Percentiles rank a stretch among this genome's conserved stretches.
phyloP scores from a whole-genome alignment of 2,329 filamentous ascomycete species.

The Fusarium pilosicola region DNA sequence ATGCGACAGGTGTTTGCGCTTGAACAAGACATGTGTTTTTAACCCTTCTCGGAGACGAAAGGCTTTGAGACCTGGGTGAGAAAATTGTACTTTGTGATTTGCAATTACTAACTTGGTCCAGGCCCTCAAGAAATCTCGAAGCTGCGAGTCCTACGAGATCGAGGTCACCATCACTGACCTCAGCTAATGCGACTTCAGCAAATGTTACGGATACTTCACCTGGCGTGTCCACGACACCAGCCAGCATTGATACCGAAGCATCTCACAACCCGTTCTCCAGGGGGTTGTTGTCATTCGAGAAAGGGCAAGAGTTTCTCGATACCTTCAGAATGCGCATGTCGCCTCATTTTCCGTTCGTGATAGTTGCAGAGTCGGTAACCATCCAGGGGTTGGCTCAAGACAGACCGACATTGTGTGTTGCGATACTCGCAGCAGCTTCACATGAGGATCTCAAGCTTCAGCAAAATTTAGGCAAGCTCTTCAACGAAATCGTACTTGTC shows the following conservation, averaged over 20 bases:
- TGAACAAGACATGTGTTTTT: slow-evolving; percentile 48
- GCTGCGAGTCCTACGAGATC: slow-evolving; percentile 16
- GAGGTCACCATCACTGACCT: slow-evolving; percentile 26
- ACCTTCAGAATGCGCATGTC: slow-evolving; percentile 40
- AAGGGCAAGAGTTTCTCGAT: slow-evolving; percentile 42
- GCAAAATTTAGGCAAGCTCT: slow-evolving; percentile 39
- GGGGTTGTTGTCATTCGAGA: slow-evolving; percentile 36
- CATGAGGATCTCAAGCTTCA: slow-evolving; percentile 39
- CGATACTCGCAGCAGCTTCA: slow-evolving; percentile 43
- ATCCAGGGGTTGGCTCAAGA: slow-evolving; percentile 35
- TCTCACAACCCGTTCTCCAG: slow-evolving; percentile 38
- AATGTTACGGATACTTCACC: slow-evolving; percentile 11
- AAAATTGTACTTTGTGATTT: background rate
- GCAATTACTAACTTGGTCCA: background rate
- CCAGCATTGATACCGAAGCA: slow-evolving; percentile 25
- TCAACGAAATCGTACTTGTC: slow-evolving; percentile 43
- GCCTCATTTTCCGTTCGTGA: slow-evolving; percentile 46
- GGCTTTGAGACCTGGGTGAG: slow-evolving; percentile 32
- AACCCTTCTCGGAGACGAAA: slow-evolving; percentile 45
- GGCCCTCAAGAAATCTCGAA: slow-evolving; percentile 26
- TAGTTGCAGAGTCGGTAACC: slow-evolving; percentile 29
- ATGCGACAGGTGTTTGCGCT: slow-evolving; percentile 48
- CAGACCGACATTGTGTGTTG: slow-evolving; percentile 43
- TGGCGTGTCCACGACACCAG: background rate
- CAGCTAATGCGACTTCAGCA: slow-evolving; percentile 6